Evolutionary conservation across 768 basidiomycete genomes (phyloP), one percentile per base, ranked within the genome.

Genomic region (Tylopilus felleus): DNA sequence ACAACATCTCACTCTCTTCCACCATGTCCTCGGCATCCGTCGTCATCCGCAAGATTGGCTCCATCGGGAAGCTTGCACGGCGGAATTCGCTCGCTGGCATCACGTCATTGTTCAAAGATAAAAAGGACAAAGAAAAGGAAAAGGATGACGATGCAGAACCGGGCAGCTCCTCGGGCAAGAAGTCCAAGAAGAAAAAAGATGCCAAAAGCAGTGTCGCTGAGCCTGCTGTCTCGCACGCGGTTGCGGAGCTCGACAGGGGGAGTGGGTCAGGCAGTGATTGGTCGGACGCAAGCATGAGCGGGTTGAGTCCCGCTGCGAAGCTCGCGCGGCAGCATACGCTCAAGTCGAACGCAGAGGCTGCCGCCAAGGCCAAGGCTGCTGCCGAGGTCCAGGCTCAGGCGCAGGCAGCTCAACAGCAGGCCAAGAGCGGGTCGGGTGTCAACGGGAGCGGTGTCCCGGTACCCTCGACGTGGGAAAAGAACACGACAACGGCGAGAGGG

Each of bases 31-130:
- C 89, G 47, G 96, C 96, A 21, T 93, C 90, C 41, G 88, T 98
- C 69, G 96, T 98, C 82, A 95, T 97, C 63, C 83, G 95, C 60
- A 98, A 97, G 75, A 84, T 98, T 44, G 90, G 95, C 4, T 85
- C 85, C 36, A 86, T 97, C 73, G 91, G 92, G 29, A 92, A 90
- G 71, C 80, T 97, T 16, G 91, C 93, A 9, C 75, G 93, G 47
- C 79, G 93, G 41, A 96, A 95, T 67, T 93, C 90, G 35, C 73
- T 98, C 38, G 88, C 90, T 49, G 89, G 93, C 27, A 94, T 98
- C 68, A 93, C 93, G 19, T 90, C 88, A 46, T 75, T 98, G 53
- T 97, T 98, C 80, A 96, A 95, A 73, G 92, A 93, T 67, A 91
- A 86, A 70, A 80, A 82, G 56, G 79, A 76, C 58, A 66, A 69